Conservation (phyloP, 768 basidiomycete genomes). For the Leucocoprinus birnbaumii region DNA sequence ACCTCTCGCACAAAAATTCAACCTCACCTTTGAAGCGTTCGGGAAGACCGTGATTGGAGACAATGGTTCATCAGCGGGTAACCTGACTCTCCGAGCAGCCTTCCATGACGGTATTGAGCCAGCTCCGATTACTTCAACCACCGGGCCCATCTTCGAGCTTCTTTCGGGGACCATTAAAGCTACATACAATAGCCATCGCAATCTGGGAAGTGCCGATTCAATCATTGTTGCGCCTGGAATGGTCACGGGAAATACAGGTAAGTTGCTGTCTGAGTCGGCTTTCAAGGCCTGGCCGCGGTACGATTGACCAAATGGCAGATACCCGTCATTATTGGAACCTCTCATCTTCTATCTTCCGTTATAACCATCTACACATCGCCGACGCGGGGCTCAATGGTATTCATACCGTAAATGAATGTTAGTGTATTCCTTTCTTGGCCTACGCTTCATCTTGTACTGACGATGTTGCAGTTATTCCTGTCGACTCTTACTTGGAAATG, state of each 20-base stretch:
- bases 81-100: constrained; percentile 48
- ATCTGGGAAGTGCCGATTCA: constrained; percentile 25
- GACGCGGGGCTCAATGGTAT: constrained; percentile 35
- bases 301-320: constrained; percentile 32
- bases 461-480: constrained; percentile 40
- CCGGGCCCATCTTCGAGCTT: constrained; percentile 40
- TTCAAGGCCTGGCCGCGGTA: not conserved
- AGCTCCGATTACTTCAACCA: constrained; percentile 59
- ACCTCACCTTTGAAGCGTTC: constrained; percentile 59
- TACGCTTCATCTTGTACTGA: not conserved
- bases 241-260: constrained; percentile 59
- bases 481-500: constrained; percentile 55
- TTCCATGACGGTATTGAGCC: constrained; percentile 55
- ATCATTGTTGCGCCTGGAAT: constrained; percentile 52
- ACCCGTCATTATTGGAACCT: constrained; percentile 58
- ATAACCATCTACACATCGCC: constrained; percentile 41
- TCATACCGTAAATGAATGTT: constrained; percentile 77
- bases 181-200: constrained; percentile 49
- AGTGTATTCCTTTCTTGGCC: constrained; percentile 18
- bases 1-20: constrained; percentile 46
- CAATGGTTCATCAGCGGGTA: constrained; percentile 36
- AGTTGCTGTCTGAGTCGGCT: constrained; percentile 8
- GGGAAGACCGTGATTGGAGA: constrained; percentile 35
- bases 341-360: constrained; percentile 66
- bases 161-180: constrained; percentile 69